Conservation (phyloP, 2,329 filamentous ascomycete genomes). For the Alternaria sp. region DNA sequence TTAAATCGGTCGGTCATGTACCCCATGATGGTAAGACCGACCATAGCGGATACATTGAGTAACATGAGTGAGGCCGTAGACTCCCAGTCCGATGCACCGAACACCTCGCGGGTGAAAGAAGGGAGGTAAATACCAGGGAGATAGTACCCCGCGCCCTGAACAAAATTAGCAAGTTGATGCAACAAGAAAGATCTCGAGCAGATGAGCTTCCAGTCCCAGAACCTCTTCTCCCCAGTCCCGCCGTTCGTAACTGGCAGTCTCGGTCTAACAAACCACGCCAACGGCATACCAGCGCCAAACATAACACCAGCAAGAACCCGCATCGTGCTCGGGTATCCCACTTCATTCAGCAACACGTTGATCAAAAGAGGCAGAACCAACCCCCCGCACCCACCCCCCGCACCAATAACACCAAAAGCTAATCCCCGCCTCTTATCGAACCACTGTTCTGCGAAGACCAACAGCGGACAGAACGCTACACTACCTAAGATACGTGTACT, state of each 20-base stretch:
- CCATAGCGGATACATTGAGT: background rate
- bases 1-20: background rate
- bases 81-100: conserved; percentile 42
- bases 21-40: background rate
- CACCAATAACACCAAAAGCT: conserved; percentile 67
- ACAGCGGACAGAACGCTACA: conserved; percentile 55
- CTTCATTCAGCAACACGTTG: background rate
- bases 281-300: background rate
- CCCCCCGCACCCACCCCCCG: conserved; percentile 3
- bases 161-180: conserved; percentile 42
- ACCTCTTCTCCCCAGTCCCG: background rate
- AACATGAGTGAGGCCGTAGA: background rate
- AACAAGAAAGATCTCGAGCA: background rate
- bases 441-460: conserved; percentile 67
- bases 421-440: conserved; percentile 64
- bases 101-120: conserved; percentile 34
- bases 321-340: background rate
- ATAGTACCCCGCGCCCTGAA: conserved; percentile 49
- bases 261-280: background rate
- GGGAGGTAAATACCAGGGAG: conserved; percentile 49
- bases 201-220: background rate
- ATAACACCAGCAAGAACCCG: background rate
- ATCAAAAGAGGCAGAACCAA: background rate
- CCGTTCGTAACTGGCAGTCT: background rate
- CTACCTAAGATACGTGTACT: conserved; percentile 15